Percentiles rank a stretch among this genome's conserved stretches.
Conservation (phyloP, 2,329 filamentous ascomycete species). For the Penicillium sp. region DNA sequence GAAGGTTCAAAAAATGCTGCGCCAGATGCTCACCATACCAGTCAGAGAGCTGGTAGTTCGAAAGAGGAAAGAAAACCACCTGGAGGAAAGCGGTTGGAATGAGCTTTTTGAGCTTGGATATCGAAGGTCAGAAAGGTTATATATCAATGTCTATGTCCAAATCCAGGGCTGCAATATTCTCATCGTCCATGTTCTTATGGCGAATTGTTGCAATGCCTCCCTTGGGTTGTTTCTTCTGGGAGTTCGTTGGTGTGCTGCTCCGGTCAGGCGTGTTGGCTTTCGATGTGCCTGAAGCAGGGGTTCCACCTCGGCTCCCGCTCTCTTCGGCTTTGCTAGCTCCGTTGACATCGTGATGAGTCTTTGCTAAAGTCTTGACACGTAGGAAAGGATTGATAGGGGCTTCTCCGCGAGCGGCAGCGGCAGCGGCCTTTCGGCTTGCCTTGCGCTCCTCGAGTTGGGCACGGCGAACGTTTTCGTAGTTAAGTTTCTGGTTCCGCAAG, state of each 20-base stretch:
- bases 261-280: conserved; percentile 57
- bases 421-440: conserved; percentile 64
- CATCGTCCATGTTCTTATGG: conserved; percentile 83
- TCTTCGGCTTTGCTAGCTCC: conserved; percentile 36
- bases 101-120: background rate
- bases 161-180: conserved; percentile 87
- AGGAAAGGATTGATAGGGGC: conserved; percentile 59
- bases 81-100: background rate
- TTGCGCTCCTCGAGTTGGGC: conserved; percentile 83
- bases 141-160: conserved; percentile 92
- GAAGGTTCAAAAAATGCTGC: conserved; percentile 11
- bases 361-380: conserved; percentile 69
- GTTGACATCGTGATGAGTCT: conserved; percentile 67
- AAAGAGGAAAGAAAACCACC: background rate
- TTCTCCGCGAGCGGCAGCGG: conserved; percentile 68
- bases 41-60: conserved; percentile 8
- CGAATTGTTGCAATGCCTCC: conserved; percentile 69
- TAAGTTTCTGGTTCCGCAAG: conserved; percentile 78
- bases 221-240: conserved; percentile 43
- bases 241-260: conserved; percentile 41
- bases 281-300: conserved; percentile 57
- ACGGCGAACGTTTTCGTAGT: conserved; percentile 87
- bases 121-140: conserved; percentile 43
- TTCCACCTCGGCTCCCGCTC: conserved; percentile 50
- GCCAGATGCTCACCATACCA: conserved; percentile 15